Conservation (phyloP, 306 rosid species). For the Spatholobus suberectus region DNA sequence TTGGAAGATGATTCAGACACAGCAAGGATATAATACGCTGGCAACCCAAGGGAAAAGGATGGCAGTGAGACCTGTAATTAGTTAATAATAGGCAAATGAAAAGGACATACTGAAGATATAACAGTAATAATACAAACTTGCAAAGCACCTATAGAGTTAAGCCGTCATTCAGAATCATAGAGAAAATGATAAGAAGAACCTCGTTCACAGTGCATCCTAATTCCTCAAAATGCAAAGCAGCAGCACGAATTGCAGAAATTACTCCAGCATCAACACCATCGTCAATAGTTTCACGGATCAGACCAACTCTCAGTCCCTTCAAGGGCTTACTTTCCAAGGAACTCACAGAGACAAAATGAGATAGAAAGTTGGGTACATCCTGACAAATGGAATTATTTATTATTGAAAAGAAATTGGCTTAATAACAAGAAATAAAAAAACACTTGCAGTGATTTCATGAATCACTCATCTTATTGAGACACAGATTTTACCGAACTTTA, state of each 20-base stretch:
- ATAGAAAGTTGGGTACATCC: conserved; percentile 76
- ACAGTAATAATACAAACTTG: conserved; percentile 6
- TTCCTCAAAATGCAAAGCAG: conserved; percentile 91
- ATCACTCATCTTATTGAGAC: neutral
- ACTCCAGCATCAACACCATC: conserved; percentile 88
- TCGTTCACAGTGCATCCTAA: conserved; percentile 86
- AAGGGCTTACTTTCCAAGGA: conserved; percentile 80
- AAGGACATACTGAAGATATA: neutral
- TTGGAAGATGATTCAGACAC: conserved; percentile 94
- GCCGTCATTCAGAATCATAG: conserved; percentile 8
- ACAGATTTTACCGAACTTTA: neutral
- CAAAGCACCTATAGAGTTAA: conserved; percentile 26
- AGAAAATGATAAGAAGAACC: conserved; percentile 53
- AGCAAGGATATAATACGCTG: conserved; percentile 96
- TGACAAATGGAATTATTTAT: conserved; percentile 45
- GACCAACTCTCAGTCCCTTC: conserved; percentile 86
- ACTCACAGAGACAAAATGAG: conserved; percentile 55
- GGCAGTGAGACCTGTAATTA: conserved; percentile 82
- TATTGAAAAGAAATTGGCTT: conserved; percentile 24
- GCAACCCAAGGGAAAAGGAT: conserved; percentile 95
- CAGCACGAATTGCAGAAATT: conserved; percentile 70
- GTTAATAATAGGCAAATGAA: conserved; percentile 41
- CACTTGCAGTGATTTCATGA: conserved; percentile 19
- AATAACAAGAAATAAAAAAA: conserved; percentile 19
- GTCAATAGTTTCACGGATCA: conserved; percentile 84